These are phyloP conservation scores for Podospora fimiseda DNA, from an alignment of 495 filamentous ascomycete species.

Conservation along the genomic window DNA sequence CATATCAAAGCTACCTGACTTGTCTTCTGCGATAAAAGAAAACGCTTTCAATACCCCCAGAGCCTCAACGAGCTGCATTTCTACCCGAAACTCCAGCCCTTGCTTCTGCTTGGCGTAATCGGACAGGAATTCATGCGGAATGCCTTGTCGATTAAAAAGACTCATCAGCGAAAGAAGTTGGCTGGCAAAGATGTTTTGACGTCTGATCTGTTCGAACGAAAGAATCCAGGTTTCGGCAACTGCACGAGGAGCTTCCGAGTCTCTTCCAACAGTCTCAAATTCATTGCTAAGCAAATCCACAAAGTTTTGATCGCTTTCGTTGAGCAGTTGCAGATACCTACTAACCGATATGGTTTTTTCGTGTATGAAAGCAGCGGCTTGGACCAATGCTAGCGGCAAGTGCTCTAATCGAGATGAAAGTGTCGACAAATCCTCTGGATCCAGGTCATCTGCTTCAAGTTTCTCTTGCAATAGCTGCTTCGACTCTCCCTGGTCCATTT, in stretches of 20 bases:
- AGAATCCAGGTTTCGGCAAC: constrained; percentile 32
- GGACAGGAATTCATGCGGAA: constrained; percentile 32
- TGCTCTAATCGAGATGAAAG: constrained; percentile 34
- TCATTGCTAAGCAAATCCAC: constrained; percentile 22
- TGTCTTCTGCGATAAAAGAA: constrained; percentile 31
- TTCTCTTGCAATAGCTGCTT: constrained; percentile 9
- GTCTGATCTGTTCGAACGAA: constrained; percentile 37
- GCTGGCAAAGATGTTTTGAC: constrained; percentile 30
- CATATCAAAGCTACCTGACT: constrained; percentile 27
- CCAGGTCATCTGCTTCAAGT: constrained; percentile 1
- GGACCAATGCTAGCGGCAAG: constrained; percentile 43
- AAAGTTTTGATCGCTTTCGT: constrained; percentile 17
- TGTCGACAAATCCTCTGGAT: not conserved
- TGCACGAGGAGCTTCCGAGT: constrained; percentile 25
- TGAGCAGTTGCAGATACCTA: constrained; percentile 30
- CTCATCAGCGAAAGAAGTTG: constrained; percentile 42
- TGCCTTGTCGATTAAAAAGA: constrained; percentile 36
- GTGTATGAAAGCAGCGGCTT: constrained; percentile 45
- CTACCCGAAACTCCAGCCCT: not conserved
- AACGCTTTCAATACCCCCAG: constrained; percentile 37
- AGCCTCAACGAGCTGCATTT: constrained; percentile 26
- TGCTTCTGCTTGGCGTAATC: constrained; percentile 13
- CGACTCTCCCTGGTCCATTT: constrained; percentile 29
- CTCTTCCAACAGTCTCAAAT: constrained; percentile 18
- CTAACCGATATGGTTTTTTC: constrained; percentile 27